phyloP scores from a whole-genome alignment of 768 basidiomycete species.

The Serendipita sp. region DNA sequence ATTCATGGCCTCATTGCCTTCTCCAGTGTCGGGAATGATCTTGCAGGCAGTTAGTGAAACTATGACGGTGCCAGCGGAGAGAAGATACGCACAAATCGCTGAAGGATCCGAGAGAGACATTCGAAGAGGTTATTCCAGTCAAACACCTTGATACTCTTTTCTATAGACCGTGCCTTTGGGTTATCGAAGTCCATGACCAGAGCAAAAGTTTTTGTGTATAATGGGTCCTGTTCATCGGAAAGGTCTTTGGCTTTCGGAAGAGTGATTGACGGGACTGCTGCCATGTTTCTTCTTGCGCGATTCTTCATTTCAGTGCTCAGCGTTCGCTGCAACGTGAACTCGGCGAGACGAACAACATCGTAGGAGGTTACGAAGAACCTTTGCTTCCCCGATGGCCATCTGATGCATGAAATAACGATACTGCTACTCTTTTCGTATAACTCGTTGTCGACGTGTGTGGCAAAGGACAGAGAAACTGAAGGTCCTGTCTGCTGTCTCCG shows the following conservation, averaged over 20 bases:
- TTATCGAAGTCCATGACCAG: background rate
- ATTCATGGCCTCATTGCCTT: too few relatives aligned
- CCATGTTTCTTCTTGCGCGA: constrained; percentile 1
- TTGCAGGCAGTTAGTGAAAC: background rate
- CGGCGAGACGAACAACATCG: background rate
- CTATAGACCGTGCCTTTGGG: background rate
- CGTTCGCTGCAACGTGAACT: background rate
- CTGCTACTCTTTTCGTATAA: background rate
- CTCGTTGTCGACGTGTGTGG: background rate
- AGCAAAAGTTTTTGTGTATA: background rate
- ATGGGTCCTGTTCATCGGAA: background rate
- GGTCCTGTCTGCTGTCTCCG: background rate
- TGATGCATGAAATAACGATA: background rate
- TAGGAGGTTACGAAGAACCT: background rate
- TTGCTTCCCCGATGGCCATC: background rate
- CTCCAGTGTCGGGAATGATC: background rate
- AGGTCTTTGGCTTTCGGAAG: background rate
- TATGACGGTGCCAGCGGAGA: background rate
- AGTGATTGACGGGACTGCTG: background rate
- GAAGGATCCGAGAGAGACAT: background rate
- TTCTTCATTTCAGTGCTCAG: constrained; percentile 1
- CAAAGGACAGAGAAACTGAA: background rate
- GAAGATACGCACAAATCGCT: background rate
- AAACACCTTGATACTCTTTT: background rate
- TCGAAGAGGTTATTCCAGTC: background rate